Evolutionary conservation across 441 rosid species (phyloP).

Genomic region (Arabidopsis lyrata): DNA sequence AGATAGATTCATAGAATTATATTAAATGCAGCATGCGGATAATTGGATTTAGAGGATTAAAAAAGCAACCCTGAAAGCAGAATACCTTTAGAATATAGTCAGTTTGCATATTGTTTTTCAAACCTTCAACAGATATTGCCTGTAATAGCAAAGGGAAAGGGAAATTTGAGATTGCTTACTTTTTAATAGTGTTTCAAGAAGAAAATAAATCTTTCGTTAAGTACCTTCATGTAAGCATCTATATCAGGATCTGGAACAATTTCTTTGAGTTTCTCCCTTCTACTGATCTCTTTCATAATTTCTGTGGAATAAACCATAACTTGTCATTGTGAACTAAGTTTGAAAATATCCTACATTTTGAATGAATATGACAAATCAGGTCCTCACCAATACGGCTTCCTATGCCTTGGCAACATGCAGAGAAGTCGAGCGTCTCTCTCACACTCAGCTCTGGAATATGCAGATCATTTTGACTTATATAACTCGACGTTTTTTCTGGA

Average conservation of each 20-base stretch:
- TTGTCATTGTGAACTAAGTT: neutral
- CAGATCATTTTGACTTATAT: slow-evolving; percentile 71
- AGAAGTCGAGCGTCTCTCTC: slow-evolving; percentile 65
- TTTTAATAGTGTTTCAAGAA: neutral
- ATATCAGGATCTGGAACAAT: slow-evolving; percentile 66
- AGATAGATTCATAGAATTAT: neutral
- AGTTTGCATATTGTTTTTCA: slow-evolving; percentile 64
- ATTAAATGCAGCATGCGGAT: neutral
- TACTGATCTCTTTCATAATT: slow-evolving; percentile 59
- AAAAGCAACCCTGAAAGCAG: slow-evolving; percentile 4
- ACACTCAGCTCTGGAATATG: slow-evolving; percentile 77
- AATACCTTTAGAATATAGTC: slow-evolving; percentile 78
- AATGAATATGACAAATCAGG: slow-evolving; percentile 11
- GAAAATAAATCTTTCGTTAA: neutral
- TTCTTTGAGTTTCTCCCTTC: slow-evolving; percentile 61
- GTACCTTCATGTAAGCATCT: slow-evolving; percentile 83
- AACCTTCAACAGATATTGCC: slow-evolving; percentile 73
- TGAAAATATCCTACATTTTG: neutral
- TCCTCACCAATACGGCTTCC: slow-evolving; percentile 58
- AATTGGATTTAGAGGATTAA: slow-evolving; percentile 10
- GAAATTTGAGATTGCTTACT: neutral
- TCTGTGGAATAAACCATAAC: slow-evolving; percentile 44
- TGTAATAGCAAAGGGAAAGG: slow-evolving; percentile 37
- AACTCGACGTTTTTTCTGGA: slow-evolving; percentile 66
- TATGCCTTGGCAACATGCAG: slow-evolving; percentile 60